Evolutionary conservation across 78 protist species (phyloP).

Genomic region (Dictyostelium brefeldianum): DNA sequence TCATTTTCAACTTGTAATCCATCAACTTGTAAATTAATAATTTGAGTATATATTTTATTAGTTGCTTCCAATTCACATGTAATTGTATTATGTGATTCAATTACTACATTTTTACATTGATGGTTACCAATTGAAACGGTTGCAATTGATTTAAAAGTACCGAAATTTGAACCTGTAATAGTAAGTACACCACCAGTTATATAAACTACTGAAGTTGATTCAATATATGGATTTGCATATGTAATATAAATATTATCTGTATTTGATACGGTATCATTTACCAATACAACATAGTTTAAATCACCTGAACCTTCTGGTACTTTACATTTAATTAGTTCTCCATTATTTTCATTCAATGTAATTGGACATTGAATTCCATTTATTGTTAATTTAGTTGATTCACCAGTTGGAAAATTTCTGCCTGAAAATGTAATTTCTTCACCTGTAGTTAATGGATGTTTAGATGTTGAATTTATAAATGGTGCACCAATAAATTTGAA

Average conservation of each 20-base stretch:
- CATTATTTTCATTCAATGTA: background rate
- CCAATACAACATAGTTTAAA: background rate
- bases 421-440: background rate
- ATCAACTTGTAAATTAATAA: conserved; percentile 9
- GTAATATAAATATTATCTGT: background rate
- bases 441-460: background rate
- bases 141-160: background rate
- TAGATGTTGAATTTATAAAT: background rate
- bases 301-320: background rate
- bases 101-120: background rate
- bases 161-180: background rate
- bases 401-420: conserved; percentile 9
- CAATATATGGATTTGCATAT: background rate
- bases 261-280: background rate
- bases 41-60: background rate
- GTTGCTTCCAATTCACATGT: background rate
- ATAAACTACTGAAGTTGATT: background rate
- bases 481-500: conserved; percentile 26
- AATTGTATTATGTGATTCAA: background rate
- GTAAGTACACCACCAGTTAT: conserved; percentile 6
- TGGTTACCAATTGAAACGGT: background rate
- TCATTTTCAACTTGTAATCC: conserved; percentile 19
- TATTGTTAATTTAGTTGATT: background rate
- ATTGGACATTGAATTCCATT: background rate
- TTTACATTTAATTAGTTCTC: background rate